Base-by-base conservation (phyloP, 2,329 filamentous ascomycete species). In the Emergomyces africanus region DNA sequence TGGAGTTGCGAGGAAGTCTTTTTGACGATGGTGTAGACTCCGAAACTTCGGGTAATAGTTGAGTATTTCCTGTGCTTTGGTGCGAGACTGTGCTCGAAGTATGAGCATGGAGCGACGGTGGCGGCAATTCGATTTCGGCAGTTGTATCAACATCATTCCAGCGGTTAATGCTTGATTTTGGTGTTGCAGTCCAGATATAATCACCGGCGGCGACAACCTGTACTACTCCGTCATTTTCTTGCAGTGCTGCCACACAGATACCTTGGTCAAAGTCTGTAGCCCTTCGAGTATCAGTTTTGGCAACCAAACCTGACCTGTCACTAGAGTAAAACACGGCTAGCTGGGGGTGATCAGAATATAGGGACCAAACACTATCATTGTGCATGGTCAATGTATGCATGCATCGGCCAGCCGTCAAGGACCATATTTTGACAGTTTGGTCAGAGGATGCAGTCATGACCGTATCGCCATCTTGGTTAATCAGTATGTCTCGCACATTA, bases 311-410 rank as follows among this genome's bases (percentile, higher is more conserved):
- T 0, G 90, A 91, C 57, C 92, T 86, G 73, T 99, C 94, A 66
- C 87, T 89, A 59, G 92, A 97, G 76, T 97, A 97, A 73, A 99
- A 97, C 35, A 96, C 83, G 10, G 87, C 86, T 3, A 99, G 81
- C 60, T 87, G 82, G 0, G 91, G 90, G 66, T 95, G 84, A 58
- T 92, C 86, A 0, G 94, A 96, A 73, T 88, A 95, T 25, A 99
- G 79, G 1, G 90, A 95, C 94, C 94, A 99, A 25, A 99, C 89
- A 70, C 91, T 96, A 69, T 96, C 90, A 69, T 95, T 95, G 75
- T 99, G 94, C 94, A 99, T 99, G 58, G 91, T 96, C 66, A 99
- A 82, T 0, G 94, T 99, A 74, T 96, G 90, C 87, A 97, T 92
- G 79, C 94, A 99, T 66, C 94, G 83, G 59, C 94, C 94, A 25